Percentiles rank a stretch among this genome's conserved stretches.
phyloP scores from a whole-genome alignment of 2,329 filamentous ascomycete genomes.

The Colletotrichum cereale region DNA sequence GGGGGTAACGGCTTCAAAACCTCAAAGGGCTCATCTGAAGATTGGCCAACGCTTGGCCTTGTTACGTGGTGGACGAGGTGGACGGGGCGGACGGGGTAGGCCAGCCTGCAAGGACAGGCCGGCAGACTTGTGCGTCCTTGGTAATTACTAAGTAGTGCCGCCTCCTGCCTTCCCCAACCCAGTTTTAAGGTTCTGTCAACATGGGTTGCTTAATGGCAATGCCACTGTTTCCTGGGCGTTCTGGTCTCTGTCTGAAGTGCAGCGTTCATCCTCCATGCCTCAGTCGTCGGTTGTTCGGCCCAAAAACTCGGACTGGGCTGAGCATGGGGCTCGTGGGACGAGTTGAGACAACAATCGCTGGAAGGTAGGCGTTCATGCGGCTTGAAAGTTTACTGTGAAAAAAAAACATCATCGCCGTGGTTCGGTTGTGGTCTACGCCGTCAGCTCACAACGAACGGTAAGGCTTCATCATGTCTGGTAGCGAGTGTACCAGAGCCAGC shows the following conservation, averaged over 20 bases:
- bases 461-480: constrained; percentile 13
- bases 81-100: constrained; percentile 9
- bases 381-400: constrained; percentile 9
- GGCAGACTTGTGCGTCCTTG: constrained; percentile 3
- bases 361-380: constrained; percentile 29
- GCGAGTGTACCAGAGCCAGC: background rate
- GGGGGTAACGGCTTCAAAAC: constrained; percentile 22
- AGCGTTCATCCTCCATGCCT: constrained; percentile 28
- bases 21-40: constrained; percentile 24
- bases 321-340: constrained; percentile 8
- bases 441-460: background rate
- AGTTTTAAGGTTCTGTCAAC: constrained; percentile 34
- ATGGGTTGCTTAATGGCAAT: constrained; percentile 33
- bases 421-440: constrained; percentile 1
- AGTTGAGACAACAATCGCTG: constrained; percentile 6
- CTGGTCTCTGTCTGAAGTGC: constrained; percentile 31
- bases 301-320: constrained; percentile 14
- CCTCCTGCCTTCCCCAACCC: background rate
- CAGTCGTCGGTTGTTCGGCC: constrained; percentile 30
- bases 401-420: constrained; percentile 2
- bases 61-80: constrained; percentile 1
- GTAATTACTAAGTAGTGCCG: constrained; percentile 18
- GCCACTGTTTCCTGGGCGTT: constrained; percentile 32
- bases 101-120: constrained; percentile 18
- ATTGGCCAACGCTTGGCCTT: constrained; percentile 6